A percentile compares a stretch with the other conserved stretches of the same genome.
phyloP scores from a whole-genome alignment of 169 alveolate genomes.

The Cryptosporidium meleagridis region DNA sequence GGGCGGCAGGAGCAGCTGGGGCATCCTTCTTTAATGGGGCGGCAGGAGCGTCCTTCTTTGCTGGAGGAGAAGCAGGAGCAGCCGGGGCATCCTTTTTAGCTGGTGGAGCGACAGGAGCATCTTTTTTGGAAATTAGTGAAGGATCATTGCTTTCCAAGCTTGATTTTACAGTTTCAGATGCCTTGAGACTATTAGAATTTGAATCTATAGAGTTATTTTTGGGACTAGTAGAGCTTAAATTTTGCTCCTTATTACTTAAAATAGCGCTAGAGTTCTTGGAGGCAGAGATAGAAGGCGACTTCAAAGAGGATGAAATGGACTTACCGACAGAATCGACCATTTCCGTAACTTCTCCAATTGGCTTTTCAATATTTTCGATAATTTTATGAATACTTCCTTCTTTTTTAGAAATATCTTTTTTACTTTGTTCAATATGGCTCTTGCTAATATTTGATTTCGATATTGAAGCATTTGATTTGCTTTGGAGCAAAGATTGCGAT shows the following conservation, averaged over 20 bases:
- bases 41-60: background rate
- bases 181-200: background rate
- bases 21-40: background rate
- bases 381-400: conserved; percentile 29
- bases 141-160: background rate
- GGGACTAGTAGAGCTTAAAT: background rate
- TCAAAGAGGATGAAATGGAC: conserved; percentile 15
- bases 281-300: background rate
- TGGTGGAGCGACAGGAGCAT: background rate
- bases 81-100: conserved; percentile 5
- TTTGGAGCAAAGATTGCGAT: background rate
- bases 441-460: background rate
- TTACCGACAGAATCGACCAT: conserved; percentile 22
- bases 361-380: conserved; percentile 40
- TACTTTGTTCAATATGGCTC: background rate
- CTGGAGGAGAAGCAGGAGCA: background rate
- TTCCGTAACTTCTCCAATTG: conserved; percentile 38
- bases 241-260: background rate
- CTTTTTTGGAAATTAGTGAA: conserved; percentile 20
- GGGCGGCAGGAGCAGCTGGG: background rate
- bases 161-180: too few species aligned
- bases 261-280: background rate
- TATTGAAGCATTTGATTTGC: conserved; percentile 2
- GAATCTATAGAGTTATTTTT: background rate
- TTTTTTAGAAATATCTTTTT: background rate